A percentile compares a stretch with the other conserved stretches of the same genome.
Conservation (phyloP, 441 rosid genomes). For the Arabidopsis lyrata region DNA sequence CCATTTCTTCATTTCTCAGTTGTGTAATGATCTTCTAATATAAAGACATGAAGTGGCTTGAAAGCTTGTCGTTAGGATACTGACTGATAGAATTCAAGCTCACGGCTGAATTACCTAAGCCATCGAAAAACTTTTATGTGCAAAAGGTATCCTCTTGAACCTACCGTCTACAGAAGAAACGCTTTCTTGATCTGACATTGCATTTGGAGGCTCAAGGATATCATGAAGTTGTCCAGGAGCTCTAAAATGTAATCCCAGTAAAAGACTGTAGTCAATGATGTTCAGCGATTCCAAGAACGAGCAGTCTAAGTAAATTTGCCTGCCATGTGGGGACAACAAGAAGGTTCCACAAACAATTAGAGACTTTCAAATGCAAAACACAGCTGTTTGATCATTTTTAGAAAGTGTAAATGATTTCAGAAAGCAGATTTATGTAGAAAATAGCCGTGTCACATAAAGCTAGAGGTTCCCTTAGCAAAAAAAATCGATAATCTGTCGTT, state of each 20-base stretch:
- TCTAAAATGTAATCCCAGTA: slow-evolving; percentile 94
- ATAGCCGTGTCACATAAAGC: not conserved
- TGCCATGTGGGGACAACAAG: slow-evolving; percentile 49
- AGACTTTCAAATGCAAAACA: slow-evolving; percentile 1
- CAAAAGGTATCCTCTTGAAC: slow-evolving; percentile 26
- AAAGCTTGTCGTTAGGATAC: slow-evolving; percentile 8
- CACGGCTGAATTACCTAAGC: slow-evolving; percentile 22
- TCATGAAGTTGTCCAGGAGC: slow-evolving; percentile 80
- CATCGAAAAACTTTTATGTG: not conserved
- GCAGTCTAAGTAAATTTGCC: slow-evolving; percentile 85
- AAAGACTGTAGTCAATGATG: slow-evolving; percentile 95
- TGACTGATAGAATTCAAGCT: not conserved
- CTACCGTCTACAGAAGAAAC: slow-evolving; percentile 64
- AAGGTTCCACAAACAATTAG: slow-evolving; percentile 28
- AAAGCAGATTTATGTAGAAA: not conserved
- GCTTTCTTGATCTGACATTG: slow-evolving; percentile 54
- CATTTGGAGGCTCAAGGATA: slow-evolving; percentile 62
- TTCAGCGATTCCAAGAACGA: slow-evolving; percentile 87
- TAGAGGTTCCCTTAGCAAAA: not conserved
- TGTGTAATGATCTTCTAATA: not conserved
- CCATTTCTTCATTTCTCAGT: slow-evolving; percentile 19
- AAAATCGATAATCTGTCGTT: not conserved
- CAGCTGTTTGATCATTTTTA: slow-evolving; percentile 1
- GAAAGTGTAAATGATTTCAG: slow-evolving; percentile 5
- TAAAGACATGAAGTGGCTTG: slow-evolving; percentile 4